phyloP scores from a whole-genome alignment of 148 eudicot species.

The Rhododendron williamsianum region DNA sequence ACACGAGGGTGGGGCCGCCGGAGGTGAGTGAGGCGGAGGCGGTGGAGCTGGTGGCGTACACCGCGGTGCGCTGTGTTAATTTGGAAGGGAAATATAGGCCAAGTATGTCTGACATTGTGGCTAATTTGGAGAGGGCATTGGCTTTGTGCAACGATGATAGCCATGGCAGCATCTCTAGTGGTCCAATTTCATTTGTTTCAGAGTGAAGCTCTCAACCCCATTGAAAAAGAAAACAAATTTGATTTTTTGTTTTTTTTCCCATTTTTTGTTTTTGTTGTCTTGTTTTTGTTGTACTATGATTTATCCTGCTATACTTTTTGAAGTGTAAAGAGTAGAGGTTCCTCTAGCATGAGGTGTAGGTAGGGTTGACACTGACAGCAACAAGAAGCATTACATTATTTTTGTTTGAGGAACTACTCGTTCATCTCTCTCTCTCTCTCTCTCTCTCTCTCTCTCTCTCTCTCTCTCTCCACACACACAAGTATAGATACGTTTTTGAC shows the following conservation, averaged over 20 bases:
- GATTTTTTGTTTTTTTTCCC: neutral
- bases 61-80: slow-evolving; percentile 86
- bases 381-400: neutral
- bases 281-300: neutral
- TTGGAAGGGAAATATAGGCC: slow-evolving; percentile 90
- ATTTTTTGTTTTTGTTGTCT: neutral
- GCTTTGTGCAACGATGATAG: slow-evolving; percentile 52
- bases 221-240: neutral
- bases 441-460: neutral
- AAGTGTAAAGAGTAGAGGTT: slow-evolving; percentile 14
- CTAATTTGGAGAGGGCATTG: slow-evolving; percentile 82
- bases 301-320: neutral
- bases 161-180: slow-evolving; percentile 80
- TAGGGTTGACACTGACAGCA: slow-evolving; percentile 13
- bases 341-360: slow-evolving; percentile 21
- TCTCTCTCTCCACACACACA: neutral
- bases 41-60: slow-evolving; percentile 79
- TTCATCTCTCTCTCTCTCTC: neutral
- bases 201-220: slow-evolving; percentile 33
- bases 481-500: neutral
- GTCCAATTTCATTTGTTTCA: slow-evolving; percentile 56
- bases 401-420: neutral
- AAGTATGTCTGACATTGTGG: slow-evolving; percentile 76
- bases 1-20: slow-evolving; percentile 64
- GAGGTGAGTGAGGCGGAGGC: slow-evolving; percentile 67